Base-by-base conservation (phyloP, 2,329 filamentous ascomycete species). In the Ilyonectria mors-panacis region DNA sequence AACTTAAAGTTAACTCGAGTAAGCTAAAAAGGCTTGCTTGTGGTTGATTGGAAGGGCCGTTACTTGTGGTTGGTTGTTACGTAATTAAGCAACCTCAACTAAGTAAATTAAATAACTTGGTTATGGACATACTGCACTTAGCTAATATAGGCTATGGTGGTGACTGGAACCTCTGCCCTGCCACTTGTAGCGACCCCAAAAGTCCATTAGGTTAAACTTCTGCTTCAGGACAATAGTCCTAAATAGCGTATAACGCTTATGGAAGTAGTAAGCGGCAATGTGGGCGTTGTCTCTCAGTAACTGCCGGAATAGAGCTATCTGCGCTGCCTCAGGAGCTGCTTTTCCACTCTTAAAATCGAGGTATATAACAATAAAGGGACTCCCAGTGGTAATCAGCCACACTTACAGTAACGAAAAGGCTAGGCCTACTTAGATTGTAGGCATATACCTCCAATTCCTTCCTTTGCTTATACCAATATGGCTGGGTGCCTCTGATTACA, bases 201-300 rank as follows among this genome's bases (percentile, higher is more conserved):
- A 39, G 35, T 39, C 35, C 35, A 12, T 15, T 39, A 39, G 35
- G 35, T 39, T 39, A 39, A 39, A 39, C 35, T 39, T 39, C 35
- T 39, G 35, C 35, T 39, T 39, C 35, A 57, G 51, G 51, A 55
- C 33, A 42, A 42, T 37, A 42, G 51, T 55, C n/a, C 51, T 55
- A 19, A 55, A 55, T 8, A 55, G 51, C 51, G n/a, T 55, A 55
- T 55, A 55, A 26, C 51, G 51, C 51, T 55, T 55, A 55, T 55
- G 30, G 50, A 54, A 54, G 50, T 54, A 13, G 33, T 54, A 54
- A 37, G 50, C 50, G 50, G 50, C 50, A 21, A 54, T 54, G 50
- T 54, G 50, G 28, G 50, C 26, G 26, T 54, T 54, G 8, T 54
- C 50, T 54, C 50, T 17, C 26, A 54, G 50, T 35, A 54, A 4